Base-by-base conservation (phyloP, 2,329 filamentous ascomycete genomes). In the Amylocarpus encephaloides region DNA sequence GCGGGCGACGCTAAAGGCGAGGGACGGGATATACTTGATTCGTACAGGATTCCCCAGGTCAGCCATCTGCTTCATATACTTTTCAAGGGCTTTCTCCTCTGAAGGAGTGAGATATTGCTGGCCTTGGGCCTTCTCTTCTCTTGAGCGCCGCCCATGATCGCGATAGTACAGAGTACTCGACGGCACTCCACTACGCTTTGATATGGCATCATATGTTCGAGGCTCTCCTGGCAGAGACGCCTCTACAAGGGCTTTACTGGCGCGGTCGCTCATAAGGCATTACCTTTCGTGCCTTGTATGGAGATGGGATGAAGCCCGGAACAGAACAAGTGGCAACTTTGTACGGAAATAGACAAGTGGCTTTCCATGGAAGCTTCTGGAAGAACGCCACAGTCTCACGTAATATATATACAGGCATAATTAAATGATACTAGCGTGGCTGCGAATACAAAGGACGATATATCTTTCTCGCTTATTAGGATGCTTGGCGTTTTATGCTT, bases 91-190 rank as follows among this genome's bases (percentile, higher is more conserved):
- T 30, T 64, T 56, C 60, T 62, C 61, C 57, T 64, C 59, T 22
- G 30, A 53, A 7, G 54, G 60, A 43, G 52, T 59, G 46, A 65
- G 62, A 49, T 64, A 65, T 51, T 57, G 55, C 54, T 64, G 50
- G 47, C 43, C 35, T 52, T 62, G 44, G 41, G 55, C 62, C 52
- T 64, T 63, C 34, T 60, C 53, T 51, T 64, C 50, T 43, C 39
- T 60, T 26, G 58, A 66, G 35, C 30, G 58, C 44, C 59, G 59
- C 13, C 62, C 56, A 26, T 43, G 52, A 16, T 40, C 51, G 49
- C 58, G 54, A 47, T 59, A 33, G 48, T 58, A 48, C 18, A 66
- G 52, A 26, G 62, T 64, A 51, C 51, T 51, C 40, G 46, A 50
- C 50, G 62, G 55, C 34, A 63, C 57, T 9, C 50, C 40, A 11